Evolutionary conservation across 306 rosid genomes (phyloP).

Genomic region (Vigna reflexopilosa): DNA sequence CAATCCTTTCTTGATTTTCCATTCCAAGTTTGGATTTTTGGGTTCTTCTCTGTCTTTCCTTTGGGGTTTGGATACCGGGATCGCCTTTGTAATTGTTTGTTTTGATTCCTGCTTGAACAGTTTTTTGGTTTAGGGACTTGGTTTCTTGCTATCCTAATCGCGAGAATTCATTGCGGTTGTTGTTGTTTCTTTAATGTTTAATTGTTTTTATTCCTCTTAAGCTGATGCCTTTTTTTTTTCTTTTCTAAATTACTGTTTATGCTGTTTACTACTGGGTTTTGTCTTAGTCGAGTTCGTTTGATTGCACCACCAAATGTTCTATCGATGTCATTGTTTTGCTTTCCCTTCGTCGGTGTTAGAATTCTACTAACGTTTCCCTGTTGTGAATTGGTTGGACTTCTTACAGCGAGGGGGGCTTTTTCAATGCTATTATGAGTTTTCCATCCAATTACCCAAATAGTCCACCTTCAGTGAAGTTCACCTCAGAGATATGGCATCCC

Average conservation of each 20-base stretch:
- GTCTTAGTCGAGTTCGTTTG: constrained; percentile 21
- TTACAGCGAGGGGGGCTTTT: constrained; percentile 93
- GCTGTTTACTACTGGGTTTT: constrained; percentile 22
- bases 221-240: background rate
- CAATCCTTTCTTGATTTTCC: constrained; percentile 10
- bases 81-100: constrained; percentile 10
- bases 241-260: constrained; percentile 1
- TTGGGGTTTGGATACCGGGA: constrained; percentile 21
- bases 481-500: constrained; percentile 96
- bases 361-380: constrained; percentile 20
- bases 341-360: constrained; percentile 6
- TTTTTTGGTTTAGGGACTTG: constrained; percentile 12
- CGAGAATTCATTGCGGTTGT: background rate
- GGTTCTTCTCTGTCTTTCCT: constrained; percentile 12
- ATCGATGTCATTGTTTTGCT: background rate
- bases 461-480: constrained; percentile 90
- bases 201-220: background rate
- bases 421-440: constrained; percentile 95
- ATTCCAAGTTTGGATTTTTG: constrained; percentile 30
- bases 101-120: background rate
- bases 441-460: constrained; percentile 95
- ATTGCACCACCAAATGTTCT: constrained; percentile 7
- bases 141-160: constrained; percentile 17
- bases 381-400: constrained; percentile 31
- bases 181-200: constrained; percentile 3